Evolutionary conservation across 768 basidiomycete species (phyloP), one percentile per base, ranked within the genome.

Genomic region (Termitomyces sp.): DNA sequence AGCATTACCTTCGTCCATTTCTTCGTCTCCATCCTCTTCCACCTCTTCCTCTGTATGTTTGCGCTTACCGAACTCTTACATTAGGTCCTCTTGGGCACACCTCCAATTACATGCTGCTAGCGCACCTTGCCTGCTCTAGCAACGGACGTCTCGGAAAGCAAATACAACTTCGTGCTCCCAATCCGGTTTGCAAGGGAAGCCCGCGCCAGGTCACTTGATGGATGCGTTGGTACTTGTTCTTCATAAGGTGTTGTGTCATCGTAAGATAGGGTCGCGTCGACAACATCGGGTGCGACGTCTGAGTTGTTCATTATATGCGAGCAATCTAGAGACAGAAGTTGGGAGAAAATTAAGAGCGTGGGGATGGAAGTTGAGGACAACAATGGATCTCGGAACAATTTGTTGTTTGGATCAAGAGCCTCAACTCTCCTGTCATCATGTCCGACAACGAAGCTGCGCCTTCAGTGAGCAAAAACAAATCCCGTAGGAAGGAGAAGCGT

Each of bases 401-500:
- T 50, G 17, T 60, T 62, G 14, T 31, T 38, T 47, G 33, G 46
- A 38, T 38, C 53, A 30, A 53, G 43, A 26, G 41, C 50, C 52
- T 45, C 33, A 50, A 52, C 61, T 50, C 53, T 44, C 48, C 38
- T 45, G 43, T 44, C 56, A 63, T 47, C 58, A 79, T 78, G 76
- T 74, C 76, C 23, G 78, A 78, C 45, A 70, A 75, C 41, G 78
- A 76, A 59, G 73, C 73, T 55, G 68, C 65, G 6, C 67, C 67
- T 4, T 71, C 72, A 8, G 77, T 83, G 40, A 91, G 79, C 71
- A 94, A 95, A 71, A 94, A 94, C 75, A 94, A 93, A 75, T 77
- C 83, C 45, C 88, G 92, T 69, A 80, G 94, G 60, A 97, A 97
- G 68, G 94, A 97, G 8, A 98, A 98, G 74, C 95, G 95, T 96